These are phyloP conservation scores for Cutaneotrichosporon sp. DNA, from an alignment of 1,284 basidiomycete species.

Conservation along the genomic window DNA sequence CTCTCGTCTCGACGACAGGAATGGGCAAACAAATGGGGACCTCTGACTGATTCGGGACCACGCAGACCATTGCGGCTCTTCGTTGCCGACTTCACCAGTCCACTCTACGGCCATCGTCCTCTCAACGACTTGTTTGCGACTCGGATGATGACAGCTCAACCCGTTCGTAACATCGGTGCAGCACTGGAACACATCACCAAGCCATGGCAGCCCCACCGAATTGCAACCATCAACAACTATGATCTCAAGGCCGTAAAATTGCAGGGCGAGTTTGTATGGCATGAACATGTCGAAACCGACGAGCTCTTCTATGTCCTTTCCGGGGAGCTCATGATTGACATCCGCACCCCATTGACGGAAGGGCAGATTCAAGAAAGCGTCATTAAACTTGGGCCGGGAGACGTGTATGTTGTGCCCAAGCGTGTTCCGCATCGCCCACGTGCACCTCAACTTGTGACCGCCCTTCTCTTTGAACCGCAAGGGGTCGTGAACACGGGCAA, in stretches of 20 bases:
- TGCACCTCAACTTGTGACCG: background rate
- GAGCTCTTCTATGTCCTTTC: constrained; percentile 11
- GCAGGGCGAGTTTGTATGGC: constrained; percentile 12
- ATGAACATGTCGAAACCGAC: constrained; percentile 11
- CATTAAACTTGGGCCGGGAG: constrained; percentile 1
- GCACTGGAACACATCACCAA: background rate
- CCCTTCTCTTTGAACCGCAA: constrained; percentile 3
- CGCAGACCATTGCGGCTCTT: too few species aligned
- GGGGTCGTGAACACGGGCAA: constrained; percentile 8
- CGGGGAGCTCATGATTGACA: constrained; percentile 2
- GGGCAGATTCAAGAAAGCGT: background rate
- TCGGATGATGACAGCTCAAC: too few species aligned
- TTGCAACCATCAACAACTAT: constrained; percentile 8
- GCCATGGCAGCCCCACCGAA: constrained; percentile 10
- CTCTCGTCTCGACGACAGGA: too few species aligned
- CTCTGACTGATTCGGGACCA: too few species aligned
- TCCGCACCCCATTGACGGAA: too few species aligned
- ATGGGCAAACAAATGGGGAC: too few species aligned
- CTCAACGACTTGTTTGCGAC: background rate
- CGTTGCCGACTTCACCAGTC: too few species aligned
- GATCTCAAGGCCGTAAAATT: constrained; percentile 11
- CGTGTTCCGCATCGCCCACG: constrained; percentile 2
- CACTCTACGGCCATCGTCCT: background rate
- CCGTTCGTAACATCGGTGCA: background rate
- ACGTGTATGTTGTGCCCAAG: constrained; percentile 6